Conservation (phyloP, 345 rosid species). For the Eucalyptus cladocalyx region DNA sequence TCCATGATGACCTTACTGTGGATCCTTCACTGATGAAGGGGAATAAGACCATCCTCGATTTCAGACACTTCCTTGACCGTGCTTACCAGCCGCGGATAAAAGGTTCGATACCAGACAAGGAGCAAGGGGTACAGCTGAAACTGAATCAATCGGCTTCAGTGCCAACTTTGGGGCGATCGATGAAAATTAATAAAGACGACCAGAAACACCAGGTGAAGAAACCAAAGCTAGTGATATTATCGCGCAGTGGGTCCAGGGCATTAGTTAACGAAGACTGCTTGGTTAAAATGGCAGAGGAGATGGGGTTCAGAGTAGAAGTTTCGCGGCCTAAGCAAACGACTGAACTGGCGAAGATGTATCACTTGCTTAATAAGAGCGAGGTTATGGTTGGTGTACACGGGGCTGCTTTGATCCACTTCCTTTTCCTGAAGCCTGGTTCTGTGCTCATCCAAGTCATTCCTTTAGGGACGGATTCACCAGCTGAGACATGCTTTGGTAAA, state of each 20-base stretch:
- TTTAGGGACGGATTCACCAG: slow-evolving; percentile 77
- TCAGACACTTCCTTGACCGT: slow-evolving; percentile 41
- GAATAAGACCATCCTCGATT: slow-evolving; percentile 40
- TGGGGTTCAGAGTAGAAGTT: slow-evolving; percentile 49
- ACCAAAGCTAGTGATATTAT: slow-evolving; percentile 54
- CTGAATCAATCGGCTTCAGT: neutral
- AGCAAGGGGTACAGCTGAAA: slow-evolving; percentile 17
- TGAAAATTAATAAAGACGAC: neutral
- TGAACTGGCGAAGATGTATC: slow-evolving; percentile 58
- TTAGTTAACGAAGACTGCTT: slow-evolving; percentile 44
- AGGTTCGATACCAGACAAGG: slow-evolving; percentile 28
- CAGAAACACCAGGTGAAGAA: slow-evolving; percentile 3
- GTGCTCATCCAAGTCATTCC: slow-evolving; percentile 72
- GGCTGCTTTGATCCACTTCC: slow-evolving; percentile 87
- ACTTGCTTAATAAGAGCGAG: slow-evolving; percentile 43
- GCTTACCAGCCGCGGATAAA: slow-evolving; percentile 42
- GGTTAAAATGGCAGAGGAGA: slow-evolving; percentile 45
- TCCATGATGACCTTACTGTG: slow-evolving; percentile 64
- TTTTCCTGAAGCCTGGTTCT: slow-evolving; percentile 57
- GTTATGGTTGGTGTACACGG: slow-evolving; percentile 87
- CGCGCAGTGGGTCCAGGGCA: slow-evolving; percentile 57
- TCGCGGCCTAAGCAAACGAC: slow-evolving; percentile 35
- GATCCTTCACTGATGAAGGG: slow-evolving; percentile 28
- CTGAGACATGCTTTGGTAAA: slow-evolving; percentile 63
- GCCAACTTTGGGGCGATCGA: neutral